phyloP scores from a whole-genome alignment of 1,139 yeast species.

The Wickerhamomyces sp. region DNA sequence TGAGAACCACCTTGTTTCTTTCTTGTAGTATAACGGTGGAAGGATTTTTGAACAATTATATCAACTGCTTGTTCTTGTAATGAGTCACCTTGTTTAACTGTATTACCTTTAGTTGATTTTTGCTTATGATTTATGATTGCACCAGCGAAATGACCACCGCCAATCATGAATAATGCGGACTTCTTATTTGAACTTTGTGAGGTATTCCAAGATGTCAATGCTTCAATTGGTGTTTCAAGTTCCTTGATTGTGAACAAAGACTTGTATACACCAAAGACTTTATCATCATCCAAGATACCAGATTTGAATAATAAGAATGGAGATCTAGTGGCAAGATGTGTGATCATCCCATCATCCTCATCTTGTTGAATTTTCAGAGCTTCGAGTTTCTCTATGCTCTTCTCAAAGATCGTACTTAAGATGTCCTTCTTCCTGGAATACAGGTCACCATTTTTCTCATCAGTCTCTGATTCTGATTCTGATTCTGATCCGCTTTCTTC shows the following conservation, averaged over 20 bases:
- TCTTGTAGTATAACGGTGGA: constrained; percentile 93
- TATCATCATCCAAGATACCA: constrained; percentile 35
- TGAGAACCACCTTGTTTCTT: constrained; percentile 98
- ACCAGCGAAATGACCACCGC: constrained; percentile 98
- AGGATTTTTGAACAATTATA: constrained; percentile 72
- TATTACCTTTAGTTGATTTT: constrained; percentile 47
- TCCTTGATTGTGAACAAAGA: constrained; percentile 44
- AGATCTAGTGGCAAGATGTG: constrained; percentile 58
- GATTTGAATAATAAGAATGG: constrained; percentile 58
- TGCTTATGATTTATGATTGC: constrained; percentile 79
- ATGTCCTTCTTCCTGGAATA: constrained; percentile 25
- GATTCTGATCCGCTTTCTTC: constrained; percentile 27
- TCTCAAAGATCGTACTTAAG: constrained; percentile 35
- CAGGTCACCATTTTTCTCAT: constrained; percentile 16
- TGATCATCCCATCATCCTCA: constrained; percentile 32
- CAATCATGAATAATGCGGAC: constrained; percentile 86
- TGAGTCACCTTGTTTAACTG: constrained; percentile 35
- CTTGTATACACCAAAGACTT: constrained; percentile 68
- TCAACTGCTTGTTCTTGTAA: constrained; percentile 57
- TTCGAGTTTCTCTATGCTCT: constrained; percentile 23
- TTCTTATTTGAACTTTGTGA: constrained; percentile 20
- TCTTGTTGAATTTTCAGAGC: constrained; percentile 22
- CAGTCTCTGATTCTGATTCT: constrained; percentile 5
- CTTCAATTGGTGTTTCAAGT: constrained; percentile 37
- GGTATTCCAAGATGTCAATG: constrained; percentile 33